Evolutionary conservation across 768 basidiomycete species (phyloP).

Genomic region (Agrocybe pediades): DNA sequence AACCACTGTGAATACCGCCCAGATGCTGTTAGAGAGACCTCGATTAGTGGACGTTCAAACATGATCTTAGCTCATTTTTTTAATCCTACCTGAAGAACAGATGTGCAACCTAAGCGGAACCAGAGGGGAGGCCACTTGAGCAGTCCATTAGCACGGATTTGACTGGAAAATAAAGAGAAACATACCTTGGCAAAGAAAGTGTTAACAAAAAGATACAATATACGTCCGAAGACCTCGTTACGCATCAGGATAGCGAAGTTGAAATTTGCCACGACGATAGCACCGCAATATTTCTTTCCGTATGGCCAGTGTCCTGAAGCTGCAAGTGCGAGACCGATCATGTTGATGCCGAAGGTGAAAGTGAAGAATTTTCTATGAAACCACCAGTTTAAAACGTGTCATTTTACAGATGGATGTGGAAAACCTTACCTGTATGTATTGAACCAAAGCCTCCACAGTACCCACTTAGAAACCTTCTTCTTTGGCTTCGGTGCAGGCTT

Average conservation of each 20-base stretch:
- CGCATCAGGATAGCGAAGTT: slow-evolving; percentile 74
- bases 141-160: slow-evolving; percentile 7
- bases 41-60: slow-evolving; percentile 3
- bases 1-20: slow-evolving; percentile 79
- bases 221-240: slow-evolving; percentile 76
- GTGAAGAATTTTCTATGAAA: slow-evolving; percentile 65
- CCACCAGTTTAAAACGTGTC: background rate
- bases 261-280: slow-evolving; percentile 71
- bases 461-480: slow-evolving; percentile 61
- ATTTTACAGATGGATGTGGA: background rate
- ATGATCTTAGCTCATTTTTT: background rate
- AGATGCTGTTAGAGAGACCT: slow-evolving; percentile 52
- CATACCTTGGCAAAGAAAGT: slow-evolving; percentile 69
- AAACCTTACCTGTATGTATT: slow-evolving; percentile 63
- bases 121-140: slow-evolving; percentile 72
- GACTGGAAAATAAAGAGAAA: background rate
- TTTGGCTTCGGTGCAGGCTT: slow-evolving; percentile 47
- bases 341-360: slow-evolving; percentile 59
- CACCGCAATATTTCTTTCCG: slow-evolving; percentile 58
- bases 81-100: slow-evolving; percentile 58
- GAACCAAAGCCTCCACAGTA: slow-evolving; percentile 66
- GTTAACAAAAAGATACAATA: slow-evolving; percentile 67
- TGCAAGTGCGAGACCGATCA: slow-evolving; percentile 62
- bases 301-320: slow-evolving; percentile 69
- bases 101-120: slow-evolving; percentile 74